phyloP scores from a whole-genome alignment of 208 protist species.

The Herpetomonas samuelpessoai region DNA sequence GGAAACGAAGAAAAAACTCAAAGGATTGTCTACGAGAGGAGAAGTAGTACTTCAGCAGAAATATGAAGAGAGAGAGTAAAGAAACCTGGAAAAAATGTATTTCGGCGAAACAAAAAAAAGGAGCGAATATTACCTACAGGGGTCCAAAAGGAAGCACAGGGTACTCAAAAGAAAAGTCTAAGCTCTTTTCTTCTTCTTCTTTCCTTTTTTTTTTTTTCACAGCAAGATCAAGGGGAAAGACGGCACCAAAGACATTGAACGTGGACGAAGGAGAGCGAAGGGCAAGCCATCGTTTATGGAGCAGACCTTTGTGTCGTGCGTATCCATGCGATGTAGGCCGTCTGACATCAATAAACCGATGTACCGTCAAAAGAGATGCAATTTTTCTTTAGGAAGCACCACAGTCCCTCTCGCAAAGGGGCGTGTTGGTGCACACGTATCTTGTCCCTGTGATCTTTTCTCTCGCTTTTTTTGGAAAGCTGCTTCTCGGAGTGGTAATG shows the following conservation, averaged over 20 bases:
- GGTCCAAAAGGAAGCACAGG: not conserved
- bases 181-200: not conserved
- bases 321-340: not conserved
- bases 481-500: too few species aligned
- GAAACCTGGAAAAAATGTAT: slow-evolving; percentile 14
- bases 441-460: too few species aligned
- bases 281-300: not conserved
- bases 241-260: not conserved
- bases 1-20: slow-evolving; percentile 8
- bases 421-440: too few species aligned
- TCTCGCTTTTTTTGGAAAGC: too few species aligned
- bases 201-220: slow-evolving; percentile 6
- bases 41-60: slow-evolving; percentile 1
- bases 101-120: slow-evolving; percentile 8
- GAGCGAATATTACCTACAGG: not conserved
- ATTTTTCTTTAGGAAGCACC: too few species aligned
- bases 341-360: too few species aligned
- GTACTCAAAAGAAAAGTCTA: not conserved
- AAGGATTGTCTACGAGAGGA: not conserved
- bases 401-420: too few species aligned
- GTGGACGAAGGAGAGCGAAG: not conserved
- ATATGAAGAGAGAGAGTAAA: slow-evolving; percentile 10
- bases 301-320: not conserved
- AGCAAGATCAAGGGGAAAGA: slow-evolving; percentile 1
- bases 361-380: too few species aligned